A percentile compares a stretch with the other conserved stretches of the same genome.
These are phyloP conservation scores for Mycena indigotica DNA, from an alignment of 768 basidiomycete genomes.

Conservation along the genomic window DNA sequence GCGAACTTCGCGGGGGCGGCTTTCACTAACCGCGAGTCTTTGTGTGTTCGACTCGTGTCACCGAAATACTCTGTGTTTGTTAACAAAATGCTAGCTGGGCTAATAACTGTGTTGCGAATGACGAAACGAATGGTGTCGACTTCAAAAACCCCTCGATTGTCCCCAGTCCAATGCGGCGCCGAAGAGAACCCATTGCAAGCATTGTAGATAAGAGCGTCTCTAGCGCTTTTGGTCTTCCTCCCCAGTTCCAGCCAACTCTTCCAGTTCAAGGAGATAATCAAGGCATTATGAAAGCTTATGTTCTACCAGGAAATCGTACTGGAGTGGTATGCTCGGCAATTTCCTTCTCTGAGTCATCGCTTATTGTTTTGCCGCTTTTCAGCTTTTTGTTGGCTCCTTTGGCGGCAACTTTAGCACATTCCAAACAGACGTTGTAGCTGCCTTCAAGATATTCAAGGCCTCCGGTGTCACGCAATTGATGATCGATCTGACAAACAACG, in stretches of 20 bases:
- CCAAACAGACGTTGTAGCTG: constrained; percentile 51
- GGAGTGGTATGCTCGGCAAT: constrained; percentile 50
- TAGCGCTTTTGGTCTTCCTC: constrained; percentile 48
- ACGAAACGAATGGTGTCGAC: constrained; percentile 54
- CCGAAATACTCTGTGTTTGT: constrained; percentile 2
- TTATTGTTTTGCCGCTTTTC: constrained; percentile 3
- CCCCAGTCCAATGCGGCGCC: constrained; percentile 14
- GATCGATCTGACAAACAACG: constrained; percentile 65
- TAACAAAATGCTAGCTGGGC: constrained; percentile 47
- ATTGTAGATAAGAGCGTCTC: constrained; percentile 46
- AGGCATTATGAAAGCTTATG: constrained; percentile 57
- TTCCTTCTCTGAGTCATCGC: constrained; percentile 32
- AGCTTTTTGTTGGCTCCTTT: constrained; percentile 67
- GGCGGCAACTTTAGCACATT: constrained; percentile 51
- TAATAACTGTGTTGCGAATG: constrained; percentile 57
- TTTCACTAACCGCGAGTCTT: constrained; percentile 56
- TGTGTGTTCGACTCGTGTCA: constrained; percentile 44
- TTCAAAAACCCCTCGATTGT: constrained; percentile 23
- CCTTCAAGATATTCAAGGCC: constrained; percentile 46
- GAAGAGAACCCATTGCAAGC: constrained; percentile 36
- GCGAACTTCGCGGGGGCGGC: constrained; percentile 46
- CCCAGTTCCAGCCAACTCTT: constrained; percentile 48
- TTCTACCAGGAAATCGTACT: constrained; percentile 57
- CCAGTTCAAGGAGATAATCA: constrained; percentile 47
- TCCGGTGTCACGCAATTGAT: constrained; percentile 53